Evolutionary conservation across 352 stramenopile species (phyloP), one percentile per base, ranked within the genome.

Genomic region (Globisporangium apiculatum): DNA sequence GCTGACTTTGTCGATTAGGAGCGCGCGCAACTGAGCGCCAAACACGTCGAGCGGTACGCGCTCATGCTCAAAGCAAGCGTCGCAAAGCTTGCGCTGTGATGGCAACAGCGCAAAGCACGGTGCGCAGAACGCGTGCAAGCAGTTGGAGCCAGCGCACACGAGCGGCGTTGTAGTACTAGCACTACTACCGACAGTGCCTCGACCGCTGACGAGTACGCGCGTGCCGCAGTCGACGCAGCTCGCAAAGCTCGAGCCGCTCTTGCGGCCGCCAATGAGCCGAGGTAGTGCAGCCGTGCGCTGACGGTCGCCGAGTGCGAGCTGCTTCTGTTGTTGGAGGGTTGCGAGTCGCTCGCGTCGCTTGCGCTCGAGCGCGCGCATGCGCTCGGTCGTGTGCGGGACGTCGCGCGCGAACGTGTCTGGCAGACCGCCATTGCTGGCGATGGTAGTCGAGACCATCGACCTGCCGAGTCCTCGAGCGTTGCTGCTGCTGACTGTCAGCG

Each of bases 61-160:
- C 56, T 91, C 84, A 55, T 91, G 73, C 47, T 83, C 64, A 55
- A 86, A 94, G 51, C 84, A 94, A 24, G 85, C 70, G 62, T 92
- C 82, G 35, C 84, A 94, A 0, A 90, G 54, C 37, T 83, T 86
- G 37, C 71, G 82, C 43, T 60, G 71, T 1, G 42, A 41, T 7
- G 77, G 78, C 1, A 94, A 60, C 24, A 66, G 53, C 1, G 38
- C 54, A 36, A 79, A 87, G 54, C 82, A 94, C 0, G 18, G 12
- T 41, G 37, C n/a, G 53, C 84, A 94, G 47, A 94, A 73, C 1
- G 75, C 55, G 51, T 76, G 86, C 12, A 75, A 71, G 40, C 83
- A 94, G 10, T 73, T 85, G 7, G 72, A 79, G 4, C 76, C 83
- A 8, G 53, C 68, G 38, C 83, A 93, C 3, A 61, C 43, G 35